Conservation (phyloP, 2,329 filamentous ascomycete genomes). For the Penicillium digitatum region DNA sequence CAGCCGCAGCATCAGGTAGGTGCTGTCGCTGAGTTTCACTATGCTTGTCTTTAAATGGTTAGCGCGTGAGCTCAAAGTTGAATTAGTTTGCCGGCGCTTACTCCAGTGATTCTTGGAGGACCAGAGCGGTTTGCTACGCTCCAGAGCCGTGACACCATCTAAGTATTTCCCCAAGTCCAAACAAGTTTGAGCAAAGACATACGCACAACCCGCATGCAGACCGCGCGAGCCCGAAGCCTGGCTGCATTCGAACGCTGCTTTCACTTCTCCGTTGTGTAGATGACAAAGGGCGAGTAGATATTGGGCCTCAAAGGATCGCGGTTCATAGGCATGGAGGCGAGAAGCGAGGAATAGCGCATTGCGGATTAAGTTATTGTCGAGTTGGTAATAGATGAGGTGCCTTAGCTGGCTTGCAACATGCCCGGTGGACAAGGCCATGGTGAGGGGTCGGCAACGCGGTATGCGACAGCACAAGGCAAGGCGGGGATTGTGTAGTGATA, state of each 20-base stretch:
- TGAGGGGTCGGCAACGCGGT: slow-evolving; percentile 19
- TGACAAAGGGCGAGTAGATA: slow-evolving; percentile 84
- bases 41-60: slow-evolving; percentile 56
- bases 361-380: slow-evolving; percentile 84
- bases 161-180: slow-evolving; percentile 71
- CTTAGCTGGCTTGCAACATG: slow-evolving; percentile 59
- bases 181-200: slow-evolving; percentile 87
- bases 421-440: slow-evolving; percentile 54
- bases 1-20: slow-evolving; percentile 75
- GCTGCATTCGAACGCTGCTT: slow-evolving; percentile 79
- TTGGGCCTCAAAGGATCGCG: slow-evolving; percentile 71
- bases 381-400: slow-evolving; percentile 65
- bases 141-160: slow-evolving; percentile 77
- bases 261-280: slow-evolving; percentile 74
- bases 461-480: slow-evolving; percentile 3
- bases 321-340: slow-evolving; percentile 77
- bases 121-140: slow-evolving; percentile 77
- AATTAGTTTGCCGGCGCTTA: slow-evolving; percentile 43
- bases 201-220: slow-evolving; percentile 78
- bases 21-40: slow-evolving; percentile 69
- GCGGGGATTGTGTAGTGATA: not conserved
- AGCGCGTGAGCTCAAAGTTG: not conserved
- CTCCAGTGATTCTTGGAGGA: slow-evolving; percentile 70
- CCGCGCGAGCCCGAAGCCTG: slow-evolving; percentile 67
- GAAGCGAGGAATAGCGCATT: slow-evolving; percentile 94